phyloP scores from a whole-genome alignment of 2,329 filamentous ascomycete species.

The Neoscytalidium dimidiatum region DNA sequence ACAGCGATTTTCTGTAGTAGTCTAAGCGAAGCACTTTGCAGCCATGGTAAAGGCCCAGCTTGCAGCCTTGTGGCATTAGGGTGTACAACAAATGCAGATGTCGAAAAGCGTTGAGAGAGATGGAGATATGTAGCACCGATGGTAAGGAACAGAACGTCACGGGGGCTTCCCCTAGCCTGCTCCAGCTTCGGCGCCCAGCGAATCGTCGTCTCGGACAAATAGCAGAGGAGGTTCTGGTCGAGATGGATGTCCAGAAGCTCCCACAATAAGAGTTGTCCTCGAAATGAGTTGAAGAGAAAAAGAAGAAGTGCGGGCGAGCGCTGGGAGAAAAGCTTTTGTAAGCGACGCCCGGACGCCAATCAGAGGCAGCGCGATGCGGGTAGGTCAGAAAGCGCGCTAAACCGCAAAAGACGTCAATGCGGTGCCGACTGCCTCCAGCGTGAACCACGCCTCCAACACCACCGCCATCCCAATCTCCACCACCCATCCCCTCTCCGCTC shows the following conservation, averaged over 20 bases:
- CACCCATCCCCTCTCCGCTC: constrained; percentile 14
- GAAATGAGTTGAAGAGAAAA: constrained; percentile 57
- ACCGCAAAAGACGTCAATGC: constrained; percentile 17
- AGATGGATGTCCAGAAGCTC: constrained; percentile 46
- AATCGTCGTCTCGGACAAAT: constrained; percentile 61
- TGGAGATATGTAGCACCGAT: constrained; percentile 58
- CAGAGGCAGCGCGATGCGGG: constrained; percentile 1
- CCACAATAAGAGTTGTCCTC: constrained; percentile 68
- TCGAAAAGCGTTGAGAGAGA: not conserved
- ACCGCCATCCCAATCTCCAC: constrained; percentile 10
- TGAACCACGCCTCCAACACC: constrained; percentile 19
- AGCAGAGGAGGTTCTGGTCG: constrained; percentile 62
- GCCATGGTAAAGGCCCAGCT: too few relatives aligned
- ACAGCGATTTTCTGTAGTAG: too few relatives aligned
- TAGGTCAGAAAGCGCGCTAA: constrained; percentile 5
- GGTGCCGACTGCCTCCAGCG: constrained; percentile 4
- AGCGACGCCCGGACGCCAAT: constrained; percentile 18
- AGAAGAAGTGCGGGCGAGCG: constrained; percentile 9
- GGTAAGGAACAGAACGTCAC: constrained; percentile 68
- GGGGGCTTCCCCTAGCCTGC: constrained; percentile 54
- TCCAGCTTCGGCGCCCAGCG: constrained; percentile 65
- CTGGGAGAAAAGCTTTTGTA: constrained; percentile 16
- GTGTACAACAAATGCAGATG: not conserved
- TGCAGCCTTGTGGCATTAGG: not conserved
- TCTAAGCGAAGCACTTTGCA: too few relatives aligned